A percentile compares a stretch with the other conserved stretches of the same genome.
Conservation (phyloP, 257 asterid genomes). For the Plantago major region DNA sequence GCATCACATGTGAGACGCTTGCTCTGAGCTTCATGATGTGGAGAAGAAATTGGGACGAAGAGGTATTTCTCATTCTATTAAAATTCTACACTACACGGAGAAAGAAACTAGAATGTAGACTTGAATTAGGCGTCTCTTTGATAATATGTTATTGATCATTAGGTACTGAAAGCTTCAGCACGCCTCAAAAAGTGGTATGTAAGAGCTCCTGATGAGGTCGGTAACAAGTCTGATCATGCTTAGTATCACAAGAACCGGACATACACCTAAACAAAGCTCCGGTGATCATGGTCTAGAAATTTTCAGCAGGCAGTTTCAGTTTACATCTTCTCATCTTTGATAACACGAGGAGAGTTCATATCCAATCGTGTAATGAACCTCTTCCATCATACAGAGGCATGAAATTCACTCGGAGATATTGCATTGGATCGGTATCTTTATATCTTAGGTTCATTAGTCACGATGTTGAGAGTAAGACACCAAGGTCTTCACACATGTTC, state of each 20-base stretch:
- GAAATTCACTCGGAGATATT: too few species aligned
- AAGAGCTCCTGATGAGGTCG: constrained; percentile 43
- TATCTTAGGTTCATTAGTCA: too few species aligned
- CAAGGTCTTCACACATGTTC: too few species aligned
- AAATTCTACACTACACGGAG: background rate
- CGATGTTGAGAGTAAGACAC: background rate
- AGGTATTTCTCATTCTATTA: constrained; percentile 30
- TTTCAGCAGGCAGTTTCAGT: too few species aligned
- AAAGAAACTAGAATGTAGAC: background rate
- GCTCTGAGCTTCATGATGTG: constrained; percentile 62
- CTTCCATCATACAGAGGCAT: too few species aligned
- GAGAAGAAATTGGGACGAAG: constrained; percentile 71
- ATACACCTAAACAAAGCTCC: background rate
- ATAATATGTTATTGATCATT: background rate
- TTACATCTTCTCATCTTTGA: too few species aligned
- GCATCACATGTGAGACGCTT: constrained; percentile 46
- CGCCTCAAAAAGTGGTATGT: constrained; percentile 54
- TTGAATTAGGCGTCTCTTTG: background rate
- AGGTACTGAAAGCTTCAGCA: constrained; percentile 41
- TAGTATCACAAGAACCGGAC: constrained; percentile 21
- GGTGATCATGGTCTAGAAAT: too few species aligned
- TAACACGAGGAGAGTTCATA: too few species aligned
- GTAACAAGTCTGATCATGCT: constrained; percentile 26
- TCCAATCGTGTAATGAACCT: too few species aligned
- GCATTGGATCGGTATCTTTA: too few species aligned